Base-by-base conservation (phyloP, 768 basidiomycete species). In the Amanita inopinata region DNA sequence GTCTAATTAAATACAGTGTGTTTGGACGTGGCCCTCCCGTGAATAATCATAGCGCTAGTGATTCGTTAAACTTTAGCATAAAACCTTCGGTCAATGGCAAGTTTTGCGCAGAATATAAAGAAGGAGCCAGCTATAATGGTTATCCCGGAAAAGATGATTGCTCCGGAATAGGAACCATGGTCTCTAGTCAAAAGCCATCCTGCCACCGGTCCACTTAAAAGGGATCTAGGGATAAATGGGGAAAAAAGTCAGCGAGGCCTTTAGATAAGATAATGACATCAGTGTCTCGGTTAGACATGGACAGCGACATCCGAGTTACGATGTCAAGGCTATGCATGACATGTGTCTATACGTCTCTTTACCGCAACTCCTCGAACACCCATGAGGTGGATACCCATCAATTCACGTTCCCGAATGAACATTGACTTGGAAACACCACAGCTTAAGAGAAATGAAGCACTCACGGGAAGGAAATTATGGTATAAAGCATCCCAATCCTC, bases 381-480 rank as follows among this genome's bases (percentile, higher is more conserved):
- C n/a, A n/a, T n/a, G n/a, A n/a, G n/a, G n/a, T n/a, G n/a, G n/a
- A n/a, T n/a, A n/a, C n/a, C n/a, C n/a, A n/a, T n/a, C n/a, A n/a
- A n/a, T n/a, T n/a, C n/a, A n/a, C n/a, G n/a, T n/a, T n/a, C n/a
- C n/a, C n/a, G n/a, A n/a, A n/a, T n/a, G n/a, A n/a, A n/a, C n/a
- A n/a, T n/a, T n/a, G n/a, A n/a, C n/a, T n/a, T n/a, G n/a, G n/a
- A n/a, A n/a, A n/a, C n/a, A n/a, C n/a, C n/a, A n/a, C n/a, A 42
- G 34, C 7, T 33, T 37, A 38, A 38, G 33, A 36, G 15, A 35
- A 49, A 30, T 17, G 41, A 33, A 37, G 28, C 3, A 80, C 82
- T 69, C 58, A 85, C 81, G 81, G 79, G 28, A 83, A 65, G 0
- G 82, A 77, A 15, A 82, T 74, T 10, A 81, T 58, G 14, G 66